Conservation (phyloP, 2,329 filamentous ascomycete genomes). For the Alternaria sp. region DNA sequence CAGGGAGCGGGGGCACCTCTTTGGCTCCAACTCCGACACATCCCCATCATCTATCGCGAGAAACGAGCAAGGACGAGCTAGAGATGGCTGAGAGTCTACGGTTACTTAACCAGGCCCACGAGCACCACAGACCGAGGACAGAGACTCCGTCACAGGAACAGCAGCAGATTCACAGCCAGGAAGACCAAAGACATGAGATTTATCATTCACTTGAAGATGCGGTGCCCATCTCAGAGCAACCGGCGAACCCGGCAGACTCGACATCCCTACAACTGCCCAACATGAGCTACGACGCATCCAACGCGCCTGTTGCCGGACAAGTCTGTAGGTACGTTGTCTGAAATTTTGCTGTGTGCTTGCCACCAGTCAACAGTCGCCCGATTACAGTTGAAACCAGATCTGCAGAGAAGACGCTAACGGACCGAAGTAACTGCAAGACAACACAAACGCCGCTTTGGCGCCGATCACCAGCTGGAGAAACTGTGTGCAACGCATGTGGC, state of each 20-base stretch:
- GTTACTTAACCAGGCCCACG: conserved; percentile 54
- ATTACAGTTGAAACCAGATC: conserved; percentile 3
- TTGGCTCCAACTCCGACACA: conserved; percentile 46
- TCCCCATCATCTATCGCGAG: conserved; percentile 49
- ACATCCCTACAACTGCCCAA: conserved; percentile 25
- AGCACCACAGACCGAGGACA: conserved; percentile 29
- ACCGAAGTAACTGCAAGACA: conserved; percentile 85
- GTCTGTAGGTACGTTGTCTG: conserved; percentile 69
- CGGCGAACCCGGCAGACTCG: conserved; percentile 30
- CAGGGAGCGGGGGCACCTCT: conserved; percentile 44
- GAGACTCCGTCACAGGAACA: conserved; percentile 25
- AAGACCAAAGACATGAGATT: conserved; percentile 38
- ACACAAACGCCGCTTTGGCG: conserved; percentile 95
- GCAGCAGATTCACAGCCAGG: conserved; percentile 23
- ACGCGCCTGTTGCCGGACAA: conserved; percentile 63
- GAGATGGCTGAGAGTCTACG: conserved; percentile 57
- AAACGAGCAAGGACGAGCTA: conserved; percentile 58
- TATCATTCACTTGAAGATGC: conserved; percentile 52
- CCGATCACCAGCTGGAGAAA: conserved; percentile 88
- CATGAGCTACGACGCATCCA: conserved; percentile 26
- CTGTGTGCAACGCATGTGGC: conserved; percentile 97
- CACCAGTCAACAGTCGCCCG: conserved; percentile 3
- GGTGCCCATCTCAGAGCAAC: conserved; percentile 35
- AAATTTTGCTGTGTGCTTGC: background rate
- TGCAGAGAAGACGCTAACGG: conserved; percentile 21